Percentiles rank a stretch among this genome's conserved stretches.
Evolutionary conservation across 768 basidiomycete genomes (phyloP).

Genomic region (Russula earlei): DNA sequence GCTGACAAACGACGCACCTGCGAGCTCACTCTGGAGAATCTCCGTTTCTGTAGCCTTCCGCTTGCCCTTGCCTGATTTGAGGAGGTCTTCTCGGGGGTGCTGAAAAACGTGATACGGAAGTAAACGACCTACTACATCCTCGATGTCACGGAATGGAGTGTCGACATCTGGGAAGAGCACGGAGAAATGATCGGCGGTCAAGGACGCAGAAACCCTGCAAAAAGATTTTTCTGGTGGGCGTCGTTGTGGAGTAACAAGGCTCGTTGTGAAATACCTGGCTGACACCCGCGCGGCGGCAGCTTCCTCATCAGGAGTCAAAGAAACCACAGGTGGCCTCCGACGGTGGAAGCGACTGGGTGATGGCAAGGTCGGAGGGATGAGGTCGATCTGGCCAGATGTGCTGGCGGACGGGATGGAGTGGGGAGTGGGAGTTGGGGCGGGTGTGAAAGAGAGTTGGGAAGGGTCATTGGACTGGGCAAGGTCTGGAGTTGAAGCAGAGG

Average conservation of each 20-base stretch:
- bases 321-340: slow-evolving; percentile 7
- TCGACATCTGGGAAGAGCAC: slow-evolving; percentile 60
- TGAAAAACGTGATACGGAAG: slow-evolving; percentile 76
- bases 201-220: slow-evolving; percentile 43
- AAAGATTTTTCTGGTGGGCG: background rate
- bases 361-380: background rate
- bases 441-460: background rate
- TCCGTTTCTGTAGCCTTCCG: slow-evolving; percentile 43
- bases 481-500: slow-evolving; percentile 5
- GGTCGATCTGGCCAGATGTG: slow-evolving; percentile 2
- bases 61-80: slow-evolving; percentile 46
- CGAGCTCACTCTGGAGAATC: slow-evolving; percentile 38
- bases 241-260: background rate
- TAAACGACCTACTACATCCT: slow-evolving; percentile 60
- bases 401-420: slow-evolving; percentile 7
- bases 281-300: slow-evolving; percentile 12
- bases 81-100: slow-evolving; percentile 60
- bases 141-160: slow-evolving; percentile 51
- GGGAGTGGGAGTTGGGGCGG: background rate
- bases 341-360: background rate
- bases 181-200: slow-evolving; percentile 53
- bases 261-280: slow-evolving; percentile 4
- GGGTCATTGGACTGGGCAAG: background rate
- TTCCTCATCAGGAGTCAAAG: slow-evolving; percentile 14
- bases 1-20: slow-evolving; percentile 32